phyloP scores from a whole-genome alignment of 371 early-diverging fungal species.

The Mortierella sp. region DNA sequence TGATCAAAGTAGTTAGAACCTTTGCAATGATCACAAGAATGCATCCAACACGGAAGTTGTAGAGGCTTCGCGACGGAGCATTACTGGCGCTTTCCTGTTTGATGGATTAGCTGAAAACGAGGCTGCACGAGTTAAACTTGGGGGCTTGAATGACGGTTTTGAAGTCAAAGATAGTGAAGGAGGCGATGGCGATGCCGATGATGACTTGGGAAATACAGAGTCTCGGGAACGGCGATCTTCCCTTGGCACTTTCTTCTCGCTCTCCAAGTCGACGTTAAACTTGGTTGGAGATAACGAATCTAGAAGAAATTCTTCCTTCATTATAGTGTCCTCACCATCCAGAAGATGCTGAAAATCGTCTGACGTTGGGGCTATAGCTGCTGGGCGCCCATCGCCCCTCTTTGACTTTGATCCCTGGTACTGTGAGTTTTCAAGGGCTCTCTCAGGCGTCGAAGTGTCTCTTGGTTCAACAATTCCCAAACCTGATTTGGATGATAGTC shows the following conservation, averaged over 20 bases:
- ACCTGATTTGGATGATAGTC: not conserved
- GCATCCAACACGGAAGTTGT: conserved; percentile 16
- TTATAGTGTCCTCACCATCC: not conserved
- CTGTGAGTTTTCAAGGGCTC: not conserved
- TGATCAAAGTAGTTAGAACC: no score
- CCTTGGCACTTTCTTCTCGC: not conserved
- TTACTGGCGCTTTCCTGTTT: not conserved
- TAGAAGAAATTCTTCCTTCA: not conserved
- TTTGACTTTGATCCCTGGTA: not conserved
- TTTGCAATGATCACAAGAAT: not conserved
- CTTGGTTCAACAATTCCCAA: not conserved
- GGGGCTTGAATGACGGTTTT: conserved; percentile 5
- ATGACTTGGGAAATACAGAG: no score
- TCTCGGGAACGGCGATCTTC: not conserved
- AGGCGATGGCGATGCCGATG: not conserved
- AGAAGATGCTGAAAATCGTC: not conserved
- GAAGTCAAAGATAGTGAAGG: not conserved
- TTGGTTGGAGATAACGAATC: conserved; percentile 1
- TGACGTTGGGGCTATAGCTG: not conserved
- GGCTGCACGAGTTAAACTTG: conserved; percentile 7
- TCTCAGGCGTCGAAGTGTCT: not conserved
- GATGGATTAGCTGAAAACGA: conserved; percentile 4
- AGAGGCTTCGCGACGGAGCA: conserved; percentile 23
- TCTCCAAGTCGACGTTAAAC: not conserved
- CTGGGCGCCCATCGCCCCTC: not conserved